Base-by-base conservation (phyloP, 2,329 filamentous ascomycete species). In the Ophiostoma himal-ulmi region DNA sequence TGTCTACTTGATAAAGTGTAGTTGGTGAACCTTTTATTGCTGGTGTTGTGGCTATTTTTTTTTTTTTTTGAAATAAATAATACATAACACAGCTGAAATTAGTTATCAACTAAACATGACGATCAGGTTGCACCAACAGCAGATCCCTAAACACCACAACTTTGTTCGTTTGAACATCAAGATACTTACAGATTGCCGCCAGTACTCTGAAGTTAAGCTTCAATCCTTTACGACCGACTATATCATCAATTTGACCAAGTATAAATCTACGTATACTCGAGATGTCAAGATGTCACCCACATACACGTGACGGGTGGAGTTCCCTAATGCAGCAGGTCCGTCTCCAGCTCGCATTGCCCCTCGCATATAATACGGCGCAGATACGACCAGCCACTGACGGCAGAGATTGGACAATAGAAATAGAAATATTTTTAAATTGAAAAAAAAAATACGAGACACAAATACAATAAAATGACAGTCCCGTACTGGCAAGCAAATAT, bases 401-500 rank as follows among this genome's bases (percentile, higher is more conserved):
- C 52, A n/a, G n/a, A 62, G 13, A 62, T 62, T 34, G 26, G 17
- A 8, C 3, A 62, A 17, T 34, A 57, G n/a, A 57, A 48, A 26
- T 57, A 5, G 41, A n/a, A n/a, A 7, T 20, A 7, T 20, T 20
- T 20, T n/a, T 22, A 11, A 13, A 57, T 11, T 22, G 13, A 13
- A 57, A 26, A 13, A 57, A 57, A 26, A 26, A 3, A 57, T 14
- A 17, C 13, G 13, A 48, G 17, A 48, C 8, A 17, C 44, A 37
- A 39, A 37, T 3, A 11, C 14, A 37, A 5, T 17, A 41, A 11
- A 7, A 67, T 67, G 65, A 2, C 37, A 30, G 3, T 34, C 37
- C 89, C 90, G 0, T 96, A 90, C 82, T 97, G 93, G 93, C 90
- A 94, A 73, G 84, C 91, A 79, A 97, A 97, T 78, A 81, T 96